Evolutionary conservation across 1,284 basidiomycete species (phyloP).

Genomic region (Ceratobasidium theobromae): DNA sequence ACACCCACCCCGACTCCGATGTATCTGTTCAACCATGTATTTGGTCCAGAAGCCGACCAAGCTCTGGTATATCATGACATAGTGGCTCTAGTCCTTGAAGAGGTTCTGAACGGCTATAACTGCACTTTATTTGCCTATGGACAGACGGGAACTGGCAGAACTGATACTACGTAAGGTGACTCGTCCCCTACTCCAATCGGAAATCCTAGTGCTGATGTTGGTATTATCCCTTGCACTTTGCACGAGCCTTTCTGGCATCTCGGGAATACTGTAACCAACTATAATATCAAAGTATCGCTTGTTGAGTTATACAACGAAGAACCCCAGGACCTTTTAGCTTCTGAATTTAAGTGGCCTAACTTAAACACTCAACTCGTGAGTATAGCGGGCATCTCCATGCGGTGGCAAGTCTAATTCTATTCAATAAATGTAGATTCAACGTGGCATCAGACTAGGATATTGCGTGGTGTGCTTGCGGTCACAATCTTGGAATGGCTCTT

Average conservation of each 20-base stretch:
- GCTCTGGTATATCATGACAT: constrained; percentile 93
- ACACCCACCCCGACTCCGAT: constrained; percentile 72
- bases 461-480: too few species aligned
- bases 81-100: constrained; percentile 87
- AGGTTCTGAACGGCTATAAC: constrained; percentile 94
- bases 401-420: too few species aligned
- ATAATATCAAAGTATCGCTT: constrained; percentile 91
- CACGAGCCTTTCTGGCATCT: constrained; percentile 91
- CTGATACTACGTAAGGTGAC: constrained; percentile 97
- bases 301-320: constrained; percentile 99
- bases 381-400: constrained; percentile 47
- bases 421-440: too few species aligned
- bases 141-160: constrained; percentile 98
- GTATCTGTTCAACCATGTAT: constrained; percentile 91
- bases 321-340: constrained; percentile 86
- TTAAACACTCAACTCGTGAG: constrained; percentile 69
- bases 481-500: too few species aligned
- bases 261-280: constrained; percentile 76
- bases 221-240: constrained; percentile 96
- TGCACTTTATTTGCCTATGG: constrained; percentile 99
- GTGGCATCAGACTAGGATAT: too few species aligned
- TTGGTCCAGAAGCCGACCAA: constrained; percentile 97
- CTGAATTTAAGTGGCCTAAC: constrained; percentile 64
- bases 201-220: constrained; percentile 86
- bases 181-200: constrained; percentile 78